Conservation (phyloP, 2,329 filamentous ascomycete genomes). For the Neofusicoccum ribis region DNA sequence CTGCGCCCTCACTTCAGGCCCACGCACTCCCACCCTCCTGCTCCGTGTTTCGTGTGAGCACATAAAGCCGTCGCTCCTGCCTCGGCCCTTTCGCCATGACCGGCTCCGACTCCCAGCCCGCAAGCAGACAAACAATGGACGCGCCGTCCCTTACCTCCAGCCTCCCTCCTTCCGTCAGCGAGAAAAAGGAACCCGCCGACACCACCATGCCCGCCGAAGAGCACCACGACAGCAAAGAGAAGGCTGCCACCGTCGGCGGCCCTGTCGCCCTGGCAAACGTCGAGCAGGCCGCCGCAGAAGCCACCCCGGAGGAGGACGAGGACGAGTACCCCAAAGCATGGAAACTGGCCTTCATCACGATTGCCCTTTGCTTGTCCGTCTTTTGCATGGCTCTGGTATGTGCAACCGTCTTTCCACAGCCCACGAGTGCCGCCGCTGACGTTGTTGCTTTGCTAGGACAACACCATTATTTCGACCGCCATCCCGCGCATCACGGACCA, state of each 20-base stretch:
- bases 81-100: not conserved
- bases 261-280: conserved; percentile 2
- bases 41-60: not conserved
- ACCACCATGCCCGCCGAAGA: conserved; percentile 27
- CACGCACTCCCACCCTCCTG: not conserved
- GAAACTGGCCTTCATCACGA: conserved; percentile 29
- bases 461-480: conserved; percentile 33
- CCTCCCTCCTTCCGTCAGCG: conserved; percentile 24
- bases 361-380: conserved; percentile 31
- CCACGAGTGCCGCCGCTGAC: conserved; percentile 6
- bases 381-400: conserved; percentile 30
- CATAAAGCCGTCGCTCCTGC: not conserved
- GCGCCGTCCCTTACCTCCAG: conserved; percentile 5
- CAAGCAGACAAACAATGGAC: conserved; percentile 11
- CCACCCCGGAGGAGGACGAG: conserved; percentile 29
- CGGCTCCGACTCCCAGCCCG: not conserved
- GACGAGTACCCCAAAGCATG: conserved; percentile 36
- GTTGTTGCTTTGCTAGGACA: not conserved
- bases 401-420: not conserved
- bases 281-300: conserved; percentile 22
- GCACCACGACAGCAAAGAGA: not conserved
- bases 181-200: conserved; percentile 32
- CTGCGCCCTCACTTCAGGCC: not conserved
- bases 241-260: conserved; percentile 18
- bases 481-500: conserved; percentile 32